Base-by-base conservation (phyloP, 139 green algal genomes). In the Chlamydomonas schloesseri region DNA sequence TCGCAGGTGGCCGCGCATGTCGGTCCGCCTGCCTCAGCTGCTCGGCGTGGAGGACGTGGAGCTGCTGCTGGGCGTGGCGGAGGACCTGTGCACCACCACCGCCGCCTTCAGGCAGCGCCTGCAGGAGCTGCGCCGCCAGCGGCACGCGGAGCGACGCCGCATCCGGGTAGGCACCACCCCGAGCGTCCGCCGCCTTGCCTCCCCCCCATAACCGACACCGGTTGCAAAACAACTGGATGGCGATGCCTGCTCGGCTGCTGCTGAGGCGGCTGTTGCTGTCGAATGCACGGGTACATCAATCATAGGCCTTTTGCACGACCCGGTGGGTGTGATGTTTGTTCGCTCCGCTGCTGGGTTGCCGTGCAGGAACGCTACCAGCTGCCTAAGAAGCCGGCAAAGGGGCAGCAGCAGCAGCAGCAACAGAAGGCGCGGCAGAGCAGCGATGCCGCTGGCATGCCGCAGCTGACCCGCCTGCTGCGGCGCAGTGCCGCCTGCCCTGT, bases 11-110 rank as follows among this genome's bases (percentile, higher is more conserved):
- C 78, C 78, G 28, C 64, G 64, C 21, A 37, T 84, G 42, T 50
- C 24, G 17, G 46, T 84, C 42, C 78, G 78, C 17, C 37, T 84
- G 64, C 78, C 78, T 3, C 36, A 55, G 55, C 47, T 84, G 64
- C 60, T 84, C n/a, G 78, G 74, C 42, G 64, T 20, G 18, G 57
- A 84, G 64, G 78, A 84, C 78, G 65, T 29, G 28, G 78, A 84
- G 78, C 64, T 84, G 62, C 78, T 84, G 42, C 29, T 75, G 64
- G 46, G 64, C 29, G 46, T 84, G 78, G 28, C 65, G 64, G 64
- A 65, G 64, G 78, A 84, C 64, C 15, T 84, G 20, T 17, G 29
- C 58, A 47, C 47, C 5, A 20, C 55, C 55, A 81, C 55, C 71
- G 53, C 55, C 55, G 74, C 10, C 1, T 81, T 14, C 33, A 33